Evolutionary conservation across 2,329 filamentous ascomycete genomes (phyloP), one percentile per base, ranked within the genome.

Genomic region (Pyrenophora graminea): DNA sequence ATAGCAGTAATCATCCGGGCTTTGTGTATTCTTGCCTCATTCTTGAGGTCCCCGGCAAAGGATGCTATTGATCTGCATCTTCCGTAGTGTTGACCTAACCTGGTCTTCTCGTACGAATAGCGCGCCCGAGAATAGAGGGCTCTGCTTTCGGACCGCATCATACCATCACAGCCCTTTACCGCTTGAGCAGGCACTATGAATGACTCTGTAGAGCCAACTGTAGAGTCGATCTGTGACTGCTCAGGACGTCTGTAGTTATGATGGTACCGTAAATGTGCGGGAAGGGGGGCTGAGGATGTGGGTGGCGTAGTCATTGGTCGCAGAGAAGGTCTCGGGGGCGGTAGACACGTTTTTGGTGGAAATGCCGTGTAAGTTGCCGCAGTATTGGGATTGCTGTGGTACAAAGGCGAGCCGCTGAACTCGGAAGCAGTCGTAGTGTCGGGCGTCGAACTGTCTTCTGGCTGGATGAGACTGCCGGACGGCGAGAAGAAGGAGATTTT

Each of bases 401-500:
- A 48, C 9, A 51, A 57, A 13, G 52, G 58, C 19, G 50, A 55
- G 15, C 37, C 39, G 17, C 42, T 32, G 17, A 53, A 50, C 9
- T 56, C 43, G 27, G 51, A 55, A 13, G 43, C 32, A 17, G 47
- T 61, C 12, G 34, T 53, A 18, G 45, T 49, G 23, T 43, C 40
- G 34, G 55, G 55, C 10, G 56, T 50, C 23, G 58, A 60, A 38
- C 45, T 59, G 15, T 58, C 50, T 38, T 66, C 59, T 13, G 58
- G 58, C 41, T 69, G 64, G 34, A 72, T 72, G 15, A 72, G 56
- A 33, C 65, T 70, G 19, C 70, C 68, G 15, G 69, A 71, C 21
- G 69, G 68, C 30, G 70, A 70, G 49, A 61, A 68, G 61, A 69
- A 69, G 5, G 68, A 71, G 32, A 68, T 56, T 34, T 56, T 64